Base-by-base conservation (phyloP, 805 yeast species). In the Pichia cabralensis region DNA sequence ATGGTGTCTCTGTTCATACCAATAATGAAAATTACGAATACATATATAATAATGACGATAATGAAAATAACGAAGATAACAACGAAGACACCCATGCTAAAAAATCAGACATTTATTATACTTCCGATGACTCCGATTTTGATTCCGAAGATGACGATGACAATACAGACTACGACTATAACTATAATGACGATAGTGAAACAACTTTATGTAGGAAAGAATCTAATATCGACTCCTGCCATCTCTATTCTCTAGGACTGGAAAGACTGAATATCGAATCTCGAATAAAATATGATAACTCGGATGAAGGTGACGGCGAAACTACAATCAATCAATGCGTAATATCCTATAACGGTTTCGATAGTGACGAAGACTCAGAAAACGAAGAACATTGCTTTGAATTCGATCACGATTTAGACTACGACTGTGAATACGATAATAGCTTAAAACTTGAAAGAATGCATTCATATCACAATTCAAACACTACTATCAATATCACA, bases 111-210 rank as follows among this genome's bases (percentile, higher is more conserved):
- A 23, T 39, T 15, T 46, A 42, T 11, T 31, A 27, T 21, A 14
- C 45, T 15, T 43, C 50, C 4, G 49, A 56, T 40, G 56, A 56
- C 35, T 52, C 56, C 9, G 64, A 56, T 21, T 43, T 46, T 17
- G 48, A 47, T 11, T 49, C 45, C 31, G 56, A 46, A 10, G 50
- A 44, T 48, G 46, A 38, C 14, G 22, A 29, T 14, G 33, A 29
- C n/a, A 10, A 21, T 3, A 13, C 15, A 8, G 9, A 18, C n/a
- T 21, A 30, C 6, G 22, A 12, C 8, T n/a, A 15, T 16, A 6
- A 6, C 23, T 18, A 16, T 19, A 14, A 10, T 23, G 18, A 17
- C n/a, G 30, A 22, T 12, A 7, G 18, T n/a, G n/a, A 19, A 20
- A 19, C 17, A 28, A 16, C 13, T n/a, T 8, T 12, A 4, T 20